Evolutionary conservation across 2,329 filamentous ascomycete genomes (phyloP).

Genomic region (Emergomyces orientalis): DNA sequence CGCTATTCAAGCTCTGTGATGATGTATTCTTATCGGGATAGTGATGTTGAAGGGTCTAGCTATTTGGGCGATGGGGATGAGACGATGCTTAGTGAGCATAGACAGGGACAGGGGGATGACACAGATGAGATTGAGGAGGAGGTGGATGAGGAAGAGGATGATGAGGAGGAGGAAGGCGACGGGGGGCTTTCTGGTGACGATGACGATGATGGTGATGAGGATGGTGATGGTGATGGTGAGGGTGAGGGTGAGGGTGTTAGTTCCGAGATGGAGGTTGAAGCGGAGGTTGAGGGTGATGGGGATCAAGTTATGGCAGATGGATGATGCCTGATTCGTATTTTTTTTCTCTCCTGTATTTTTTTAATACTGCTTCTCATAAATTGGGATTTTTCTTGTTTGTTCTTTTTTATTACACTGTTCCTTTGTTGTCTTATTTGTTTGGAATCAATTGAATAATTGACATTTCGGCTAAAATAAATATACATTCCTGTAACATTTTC

Average conservation of each 20-base stretch:
- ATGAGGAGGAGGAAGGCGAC: neutral
- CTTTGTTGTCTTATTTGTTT: no score
- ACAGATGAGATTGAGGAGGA: conserved; percentile 19
- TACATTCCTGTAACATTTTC: no score
- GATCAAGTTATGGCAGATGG: conserved; percentile 5
- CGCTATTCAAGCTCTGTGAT: conserved; percentile 18
- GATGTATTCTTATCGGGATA: conserved; percentile 1
- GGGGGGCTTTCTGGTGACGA: conserved; percentile 24
- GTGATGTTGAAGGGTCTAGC: conserved; percentile 14
- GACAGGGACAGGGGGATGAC: conserved; percentile 20
- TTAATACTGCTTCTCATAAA: no score
- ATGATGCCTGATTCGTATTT: neutral
- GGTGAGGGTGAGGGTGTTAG: conserved; percentile 26
- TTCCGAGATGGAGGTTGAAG: conserved; percentile 21
- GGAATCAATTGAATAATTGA: no score
- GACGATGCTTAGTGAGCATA: conserved; percentile 8
- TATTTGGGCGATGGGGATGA: conserved; percentile 21
- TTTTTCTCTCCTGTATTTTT: neutral
- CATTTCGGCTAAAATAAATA: no score
- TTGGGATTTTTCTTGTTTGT: no score
- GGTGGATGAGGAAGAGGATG: neutral
- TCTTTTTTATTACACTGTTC: no score
- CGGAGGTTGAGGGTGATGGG: conserved; percentile 21
- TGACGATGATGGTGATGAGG: conserved; percentile 23
- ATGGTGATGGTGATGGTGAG: conserved; percentile 24